Evolutionary conservation across 1,284 basidiomycete genomes (phyloP).

Genomic region (Leccinum pachyderme): DNA sequence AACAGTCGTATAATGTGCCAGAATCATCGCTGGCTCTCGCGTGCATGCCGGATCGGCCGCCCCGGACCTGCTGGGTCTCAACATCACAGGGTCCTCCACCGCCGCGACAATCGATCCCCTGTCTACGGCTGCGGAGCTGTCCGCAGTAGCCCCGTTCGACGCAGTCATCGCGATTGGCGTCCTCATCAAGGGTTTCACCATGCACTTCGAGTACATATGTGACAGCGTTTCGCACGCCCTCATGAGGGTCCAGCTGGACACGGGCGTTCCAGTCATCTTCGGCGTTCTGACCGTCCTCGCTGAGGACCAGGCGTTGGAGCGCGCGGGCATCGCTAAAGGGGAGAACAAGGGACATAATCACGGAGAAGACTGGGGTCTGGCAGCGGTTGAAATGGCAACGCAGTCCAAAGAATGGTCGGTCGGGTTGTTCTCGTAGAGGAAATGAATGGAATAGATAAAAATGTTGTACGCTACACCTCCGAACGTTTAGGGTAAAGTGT

Average conservation of each 20-base stretch:
- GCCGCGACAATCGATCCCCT: slow-evolving; percentile 40
- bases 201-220: slow-evolving; percentile 99
- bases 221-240: slow-evolving; percentile 90
- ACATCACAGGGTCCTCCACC: slow-evolving; percentile 36
- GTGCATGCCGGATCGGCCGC: slow-evolving; percentile 72
- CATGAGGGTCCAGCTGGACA: slow-evolving; percentile 93
- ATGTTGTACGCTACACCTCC: slow-evolving; percentile 13
- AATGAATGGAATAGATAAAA: not conserved
- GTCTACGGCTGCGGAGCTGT: slow-evolving; percentile 40
- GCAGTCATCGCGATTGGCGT: slow-evolving; percentile 97
- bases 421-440: slow-evolving; percentile 56
- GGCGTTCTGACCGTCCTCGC: slow-evolving; percentile 92
- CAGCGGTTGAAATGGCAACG: slow-evolving; percentile 90
- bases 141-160: slow-evolving; percentile 76
- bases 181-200: slow-evolving; percentile 95
- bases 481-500: not conserved
- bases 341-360: slow-evolving; percentile 83
- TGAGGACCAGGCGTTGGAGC: slow-evolving; percentile 92
- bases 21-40: slow-evolving; percentile 82
- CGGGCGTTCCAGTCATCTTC: slow-evolving; percentile 93
- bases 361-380: slow-evolving; percentile 94
- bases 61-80: slow-evolving; percentile 76
- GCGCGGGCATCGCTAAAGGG: slow-evolving; percentile 79
- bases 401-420: slow-evolving; percentile 73
- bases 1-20: slow-evolving; percentile 28